Conservation (phyloP, 345 rosid species). For the Pistacia atlantica region DNA sequence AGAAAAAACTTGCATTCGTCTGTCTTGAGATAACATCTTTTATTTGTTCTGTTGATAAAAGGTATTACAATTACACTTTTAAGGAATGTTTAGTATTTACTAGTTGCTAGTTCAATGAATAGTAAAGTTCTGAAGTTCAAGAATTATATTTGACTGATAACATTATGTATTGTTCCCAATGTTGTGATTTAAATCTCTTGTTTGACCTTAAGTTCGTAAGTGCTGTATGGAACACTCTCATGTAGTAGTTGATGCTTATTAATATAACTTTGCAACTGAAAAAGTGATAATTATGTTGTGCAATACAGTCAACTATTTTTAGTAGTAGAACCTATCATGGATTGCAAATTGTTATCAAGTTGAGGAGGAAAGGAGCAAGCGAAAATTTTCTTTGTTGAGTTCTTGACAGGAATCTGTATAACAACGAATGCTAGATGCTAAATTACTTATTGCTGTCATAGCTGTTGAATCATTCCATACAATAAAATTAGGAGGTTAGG, state of each 20-base stretch:
- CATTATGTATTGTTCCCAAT: neutral
- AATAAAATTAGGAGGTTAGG: neutral
- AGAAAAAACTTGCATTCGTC: neutral
- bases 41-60: neutral
- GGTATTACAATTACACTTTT: neutral
- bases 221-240: neutral
- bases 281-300: neutral
- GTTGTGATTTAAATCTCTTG: neutral
- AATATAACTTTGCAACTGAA: neutral
- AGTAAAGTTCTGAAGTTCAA: neutral
- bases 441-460: neutral
- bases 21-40: neutral
- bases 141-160: neutral
- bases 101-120: neutral
- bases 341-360: neutral
- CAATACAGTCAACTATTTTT: neutral
- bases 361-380: neutral
- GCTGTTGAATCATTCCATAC: neutral
- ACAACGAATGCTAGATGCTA: neutral
- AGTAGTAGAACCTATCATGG: neutral
- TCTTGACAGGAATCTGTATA: neutral
- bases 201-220: neutral
- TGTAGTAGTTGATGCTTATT: neutral
- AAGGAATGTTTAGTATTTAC: neutral
- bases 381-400: neutral